Evolutionary conservation across 176 grass and related monocot genomes (phyloP).

Genomic region (Phoenix dactylifera): DNA sequence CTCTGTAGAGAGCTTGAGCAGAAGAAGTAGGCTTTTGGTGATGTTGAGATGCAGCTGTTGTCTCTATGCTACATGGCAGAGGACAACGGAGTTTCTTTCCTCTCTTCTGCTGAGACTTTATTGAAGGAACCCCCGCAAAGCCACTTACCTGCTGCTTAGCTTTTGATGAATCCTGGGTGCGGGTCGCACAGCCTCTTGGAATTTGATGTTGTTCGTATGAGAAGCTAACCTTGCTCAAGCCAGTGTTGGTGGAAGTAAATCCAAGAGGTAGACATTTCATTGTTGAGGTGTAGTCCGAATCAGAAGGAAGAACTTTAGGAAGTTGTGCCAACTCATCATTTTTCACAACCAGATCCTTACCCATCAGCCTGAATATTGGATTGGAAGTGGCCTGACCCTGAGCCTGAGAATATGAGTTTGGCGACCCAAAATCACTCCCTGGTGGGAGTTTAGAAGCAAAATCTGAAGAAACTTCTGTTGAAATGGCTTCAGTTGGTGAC

Average conservation of each 20-base stretch:
- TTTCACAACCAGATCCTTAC: constrained; percentile 89
- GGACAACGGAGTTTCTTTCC: constrained; percentile 15
- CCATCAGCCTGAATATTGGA: constrained; percentile 83
- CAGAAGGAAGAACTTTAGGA: constrained; percentile 20
- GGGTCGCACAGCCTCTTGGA: constrained; percentile 33
- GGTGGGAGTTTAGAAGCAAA: constrained; percentile 25
- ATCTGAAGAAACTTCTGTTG: constrained; percentile 22
- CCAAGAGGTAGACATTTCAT: constrained; percentile 40
- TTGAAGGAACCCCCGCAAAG: constrained; percentile 24
- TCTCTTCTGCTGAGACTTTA: constrained; percentile 25
- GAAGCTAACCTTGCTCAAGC: neutral
- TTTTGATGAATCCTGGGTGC: constrained; percentile 18
- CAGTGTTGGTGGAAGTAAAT: constrained; percentile 22
- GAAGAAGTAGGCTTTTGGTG: constrained; percentile 12
- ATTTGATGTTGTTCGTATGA: constrained; percentile 18
- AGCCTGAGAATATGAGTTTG: constrained; percentile 29
- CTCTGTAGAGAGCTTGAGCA: constrained; percentile 41
- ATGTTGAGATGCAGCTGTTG: too few relatives aligned
- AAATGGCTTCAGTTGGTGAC: constrained; percentile 31
- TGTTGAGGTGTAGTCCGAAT: constrained; percentile 33
- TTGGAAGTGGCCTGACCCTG: constrained; percentile 61
- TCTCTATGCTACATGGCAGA: too few relatives aligned
- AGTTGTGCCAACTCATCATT: constrained; percentile 56
- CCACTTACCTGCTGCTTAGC: constrained; percentile 25
- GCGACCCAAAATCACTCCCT: constrained; percentile 23